These are phyloP conservation scores for Fusarium multiceps DNA, from an alignment of 2,329 filamentous ascomycete genomes.

Conservation along the genomic window DNA sequence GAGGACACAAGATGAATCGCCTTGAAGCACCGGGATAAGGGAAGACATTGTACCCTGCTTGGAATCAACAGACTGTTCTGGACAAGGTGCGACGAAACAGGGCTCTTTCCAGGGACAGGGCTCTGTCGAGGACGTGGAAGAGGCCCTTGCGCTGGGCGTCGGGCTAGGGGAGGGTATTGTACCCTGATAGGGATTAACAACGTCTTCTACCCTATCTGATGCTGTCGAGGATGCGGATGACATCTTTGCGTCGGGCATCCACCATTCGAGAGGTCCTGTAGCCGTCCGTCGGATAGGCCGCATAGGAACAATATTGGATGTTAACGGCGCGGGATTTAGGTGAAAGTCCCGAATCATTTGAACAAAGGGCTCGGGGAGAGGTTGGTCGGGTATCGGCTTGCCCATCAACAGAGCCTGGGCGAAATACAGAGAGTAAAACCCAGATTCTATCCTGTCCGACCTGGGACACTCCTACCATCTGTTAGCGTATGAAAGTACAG, in stretches of 20 bases:
- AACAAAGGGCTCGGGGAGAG: accelerated
- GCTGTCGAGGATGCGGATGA: background rate
- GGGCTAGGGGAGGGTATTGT: background rate
- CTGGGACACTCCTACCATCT: background rate
- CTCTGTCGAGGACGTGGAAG: too few relatives aligned
- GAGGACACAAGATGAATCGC: background rate
- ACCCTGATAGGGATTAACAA: background rate
- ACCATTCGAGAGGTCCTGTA: background rate
- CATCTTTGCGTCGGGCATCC: background rate
- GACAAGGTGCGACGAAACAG: too few relatives aligned
- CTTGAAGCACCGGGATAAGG: background rate
- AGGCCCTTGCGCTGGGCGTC: too few relatives aligned
- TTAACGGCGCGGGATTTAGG: accelerated
- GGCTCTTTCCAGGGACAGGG: too few relatives aligned
- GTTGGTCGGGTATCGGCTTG: accelerated
- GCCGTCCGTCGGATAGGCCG: background rate
- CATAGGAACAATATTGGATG: background rate
- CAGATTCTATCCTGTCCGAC: background rate
- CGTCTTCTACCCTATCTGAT: background rate
- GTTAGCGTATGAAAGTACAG: background rate
- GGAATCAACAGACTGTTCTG: too few relatives aligned
- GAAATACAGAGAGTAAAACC: background rate
- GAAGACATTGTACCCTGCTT: background rate
- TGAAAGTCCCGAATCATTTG: background rate
- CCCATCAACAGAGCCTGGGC: background rate